Percentiles rank a stretch among this genome's conserved stretches.
These are phyloP conservation scores for Rhytidiadelphus loreus DNA, from an alignment of 225 moss, liverwort and hornwort species.

Conservation along the genomic window DNA sequence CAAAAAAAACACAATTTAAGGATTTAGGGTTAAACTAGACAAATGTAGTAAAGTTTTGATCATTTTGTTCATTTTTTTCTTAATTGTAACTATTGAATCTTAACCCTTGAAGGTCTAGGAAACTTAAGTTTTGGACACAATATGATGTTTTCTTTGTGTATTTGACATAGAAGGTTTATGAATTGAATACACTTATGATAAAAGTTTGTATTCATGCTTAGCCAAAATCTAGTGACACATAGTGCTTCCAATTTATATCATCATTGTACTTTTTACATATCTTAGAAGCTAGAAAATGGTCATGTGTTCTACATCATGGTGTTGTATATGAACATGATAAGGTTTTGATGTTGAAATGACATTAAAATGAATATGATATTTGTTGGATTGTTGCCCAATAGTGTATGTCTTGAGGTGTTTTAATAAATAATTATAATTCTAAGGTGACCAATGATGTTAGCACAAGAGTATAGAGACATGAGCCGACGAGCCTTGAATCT, in stretches of 20 bases:
- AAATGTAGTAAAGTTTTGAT: not conserved
- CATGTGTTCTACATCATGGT: accelerated
- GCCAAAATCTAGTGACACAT: not conserved
- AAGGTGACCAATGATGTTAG: not conserved
- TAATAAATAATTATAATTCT: not conserved
- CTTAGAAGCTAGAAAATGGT: not conserved
- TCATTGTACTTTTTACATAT: not conserved
- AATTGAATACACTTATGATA: not conserved
- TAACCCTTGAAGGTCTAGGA: not conserved
- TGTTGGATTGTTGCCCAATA: not conserved
- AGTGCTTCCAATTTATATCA: not conserved
- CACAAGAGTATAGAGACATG: too few relatives aligned
- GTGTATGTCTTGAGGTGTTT: not conserved
- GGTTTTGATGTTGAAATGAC: not conserved
- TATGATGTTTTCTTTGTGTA: not conserved
- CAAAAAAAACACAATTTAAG: not conserved
- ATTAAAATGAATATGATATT: not conserved
- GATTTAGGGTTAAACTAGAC: not conserved
- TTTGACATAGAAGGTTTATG: not conserved
- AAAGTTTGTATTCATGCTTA: not conserved
- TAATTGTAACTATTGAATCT: not conserved
- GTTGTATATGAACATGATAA: not conserved
- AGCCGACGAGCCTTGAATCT: too few relatives aligned
- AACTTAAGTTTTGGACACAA: not conserved
- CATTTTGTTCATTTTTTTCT: not conserved